Base-by-base conservation (phyloP, 495 filamentous ascomycete species). In the Penicillium longicatenatum region DNA sequence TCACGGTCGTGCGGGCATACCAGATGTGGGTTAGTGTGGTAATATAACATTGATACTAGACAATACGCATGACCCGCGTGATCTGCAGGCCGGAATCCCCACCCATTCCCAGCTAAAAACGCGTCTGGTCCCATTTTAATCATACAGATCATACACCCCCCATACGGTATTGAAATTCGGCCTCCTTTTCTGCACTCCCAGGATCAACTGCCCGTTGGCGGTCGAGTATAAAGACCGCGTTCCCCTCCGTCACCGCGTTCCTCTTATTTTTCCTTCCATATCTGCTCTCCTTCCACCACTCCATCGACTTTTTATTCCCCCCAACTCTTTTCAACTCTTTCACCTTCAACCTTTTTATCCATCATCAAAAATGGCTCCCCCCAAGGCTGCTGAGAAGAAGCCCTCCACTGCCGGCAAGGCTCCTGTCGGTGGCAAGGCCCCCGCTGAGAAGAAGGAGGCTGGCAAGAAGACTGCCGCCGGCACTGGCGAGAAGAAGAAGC, bases 401-500 rank as follows among this genome's bases (percentile, higher is more conserved):
- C 93, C 93, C 80, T 90, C 90, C 82, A 94, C 89, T 70, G 92
- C 85, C 74, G 89, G 88, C 82, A 98, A 98, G 92, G 93, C 93
- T 64, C 94, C 94, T 42, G 93, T 91, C 72, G 89, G 75, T 61
- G 75, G 89, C 71, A 91, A 91, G 78, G 87, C 89, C 21, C 87
- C 90, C 42, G 89, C 90, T 71, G 93, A 97, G 87, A 97, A 98
- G 89, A 97, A 98, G 88, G 93, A 97, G 76, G 95, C 93, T 61
- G 93, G 93, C 82, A 98, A 98, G 91, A 98, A 97, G 88, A 97
- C 94, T 42, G 70, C 80, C 66, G 91, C 94, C 37, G 85, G 92
- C 39, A 82, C 91, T 71, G 94, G 93, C 59, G 94, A 98, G 58
- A 98, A 98, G 92, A 98, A 98, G 90, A 98, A 98, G 92, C 91